Evolutionary conservation across 2,329 filamentous ascomycete species (phyloP), one percentile per base, ranked within the genome.

Genomic region (Talaromyces sp.): DNA sequence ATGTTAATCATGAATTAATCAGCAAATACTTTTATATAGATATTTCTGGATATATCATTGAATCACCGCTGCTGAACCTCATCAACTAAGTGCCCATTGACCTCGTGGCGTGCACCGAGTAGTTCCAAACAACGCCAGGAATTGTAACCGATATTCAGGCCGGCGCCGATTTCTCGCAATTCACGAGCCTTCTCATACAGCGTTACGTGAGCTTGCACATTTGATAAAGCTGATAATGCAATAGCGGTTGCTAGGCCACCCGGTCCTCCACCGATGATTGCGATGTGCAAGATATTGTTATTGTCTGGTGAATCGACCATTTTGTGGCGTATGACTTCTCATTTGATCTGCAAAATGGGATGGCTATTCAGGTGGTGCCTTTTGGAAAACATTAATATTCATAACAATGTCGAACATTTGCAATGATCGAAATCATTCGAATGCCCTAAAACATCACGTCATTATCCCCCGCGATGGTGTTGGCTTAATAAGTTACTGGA

Each of bases 91-190:
- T 77, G 75, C 3, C 76, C 76, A 35, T 69, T 77, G 1, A 78
- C 70, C 11, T 63, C 65, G 50, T 78, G 72, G 3, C 75, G 78
- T 1, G 76, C 79, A 9, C 79, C 80, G 2, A 82, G 71, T 31
- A 82, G 66, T 52, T 79, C 78, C 16, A 83, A 68, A 5, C 82
- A 77, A 50, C 75, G 79, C 81, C 80, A 83, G 14, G 76, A 76
- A 66, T 82, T 82, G 7, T 75, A 70, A 1, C 76, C 75, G 16
- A 82, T 77, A 52, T 74, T 77, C 61, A 83, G 81, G 0, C 80
- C 81, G 0, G 80, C 80, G 0, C 81, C 80, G 5, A 81, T 76
- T 66, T 83, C 80, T 35, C 79, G 70, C n/a, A 82, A 68, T 18
- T 77, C 70, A 6, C 65, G 71, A 1, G 79, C 79, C 62, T 81